Conservation (phyloP, 164 flowering plant genomes). For the Nymphaea colorata region DNA sequence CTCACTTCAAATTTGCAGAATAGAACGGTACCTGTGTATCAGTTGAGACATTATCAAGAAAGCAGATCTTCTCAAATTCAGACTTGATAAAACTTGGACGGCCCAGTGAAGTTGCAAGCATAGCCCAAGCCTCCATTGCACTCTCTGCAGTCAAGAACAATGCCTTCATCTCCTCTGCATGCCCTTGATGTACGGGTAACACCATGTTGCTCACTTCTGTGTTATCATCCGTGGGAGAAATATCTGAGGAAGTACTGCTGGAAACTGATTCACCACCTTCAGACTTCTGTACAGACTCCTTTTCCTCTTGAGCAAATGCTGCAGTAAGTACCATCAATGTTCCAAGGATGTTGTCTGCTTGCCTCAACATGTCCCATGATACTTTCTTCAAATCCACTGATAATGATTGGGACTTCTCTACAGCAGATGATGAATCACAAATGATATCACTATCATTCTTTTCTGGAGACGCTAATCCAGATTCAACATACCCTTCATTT, state of each 20-base stretch:
- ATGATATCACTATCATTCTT: background rate
- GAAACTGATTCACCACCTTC: background rate
- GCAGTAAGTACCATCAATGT: constrained; percentile 55
- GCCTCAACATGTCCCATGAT: constrained; percentile 34
- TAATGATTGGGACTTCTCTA: constrained; percentile 30
- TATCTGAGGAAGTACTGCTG: background rate
- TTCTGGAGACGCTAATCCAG: constrained; percentile 76
- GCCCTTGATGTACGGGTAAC: constrained; percentile 34
- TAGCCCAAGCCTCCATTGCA: constrained; percentile 99
- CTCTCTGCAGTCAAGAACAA: constrained; percentile 88
- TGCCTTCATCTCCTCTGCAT: constrained; percentile 75
- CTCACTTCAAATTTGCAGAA: too few species aligned
- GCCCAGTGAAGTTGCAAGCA: constrained; percentile 91
- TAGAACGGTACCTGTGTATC: constrained; percentile 64
- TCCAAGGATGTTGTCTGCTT: constrained; percentile 26
- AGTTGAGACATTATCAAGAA: constrained; percentile 71
- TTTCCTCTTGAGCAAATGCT: constrained; percentile 38
- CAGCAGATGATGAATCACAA: constrained; percentile 11
- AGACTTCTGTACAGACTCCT: background rate
- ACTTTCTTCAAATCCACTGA: constrained; percentile 65
- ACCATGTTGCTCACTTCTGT: constrained; percentile 14
- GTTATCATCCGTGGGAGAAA: constrained; percentile 5
- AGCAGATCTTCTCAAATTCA: constrained; percentile 94
- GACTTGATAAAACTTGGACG: constrained; percentile 92
- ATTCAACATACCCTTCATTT: constrained; percentile 70